phyloP scores from a whole-genome alignment of 129 eudicot genomes.

The Flaveria ramosissima region DNA sequence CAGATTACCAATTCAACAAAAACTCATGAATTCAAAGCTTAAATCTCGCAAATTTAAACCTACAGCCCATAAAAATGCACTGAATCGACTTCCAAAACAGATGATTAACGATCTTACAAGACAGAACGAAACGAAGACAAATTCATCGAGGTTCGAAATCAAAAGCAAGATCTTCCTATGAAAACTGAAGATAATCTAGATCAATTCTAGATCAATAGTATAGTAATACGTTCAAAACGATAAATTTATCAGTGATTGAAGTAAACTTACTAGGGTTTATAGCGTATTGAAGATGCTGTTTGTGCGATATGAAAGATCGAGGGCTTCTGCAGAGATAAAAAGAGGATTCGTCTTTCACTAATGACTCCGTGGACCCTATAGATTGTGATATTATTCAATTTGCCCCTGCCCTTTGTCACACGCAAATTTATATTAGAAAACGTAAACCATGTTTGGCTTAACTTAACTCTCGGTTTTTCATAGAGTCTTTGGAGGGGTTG shows the following conservation, averaged over 20 bases:
- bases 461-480: too few species aligned
- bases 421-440: neutral
- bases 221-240: neutral
- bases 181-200: neutral
- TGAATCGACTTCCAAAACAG: neutral
- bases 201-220: slow-evolving; percentile 4
- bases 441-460: too few species aligned
- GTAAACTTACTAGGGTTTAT: slow-evolving; percentile 19
- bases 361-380: neutral
- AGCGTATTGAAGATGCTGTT: neutral
- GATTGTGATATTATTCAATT: neutral
- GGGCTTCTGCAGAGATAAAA: neutral
- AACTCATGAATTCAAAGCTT: neutral
- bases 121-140: neutral
- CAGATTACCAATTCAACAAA: slow-evolving; percentile 13
- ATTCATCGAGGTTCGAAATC: neutral
- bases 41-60: neutral
- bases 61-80: neutral
- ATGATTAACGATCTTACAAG: neutral
- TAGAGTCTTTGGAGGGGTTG: too few species aligned
- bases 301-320: neutral
- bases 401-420: neutral
- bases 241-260: neutral
- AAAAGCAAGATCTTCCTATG: neutral
- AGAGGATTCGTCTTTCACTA: neutral